Evolutionary conservation across 805 yeast species (phyloP).

Genomic region (Starmera caribaea): DNA sequence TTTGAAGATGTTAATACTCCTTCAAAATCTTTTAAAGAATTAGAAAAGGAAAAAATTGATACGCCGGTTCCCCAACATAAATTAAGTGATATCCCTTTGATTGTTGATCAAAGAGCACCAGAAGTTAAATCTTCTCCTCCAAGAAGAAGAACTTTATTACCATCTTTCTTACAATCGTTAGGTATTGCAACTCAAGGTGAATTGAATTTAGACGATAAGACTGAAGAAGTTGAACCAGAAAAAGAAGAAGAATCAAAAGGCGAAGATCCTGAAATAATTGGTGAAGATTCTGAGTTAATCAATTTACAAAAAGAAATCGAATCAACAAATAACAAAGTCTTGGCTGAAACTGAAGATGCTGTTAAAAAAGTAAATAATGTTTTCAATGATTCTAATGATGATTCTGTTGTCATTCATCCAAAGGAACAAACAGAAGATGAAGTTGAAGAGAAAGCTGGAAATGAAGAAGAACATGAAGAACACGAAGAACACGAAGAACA

Average conservation of each 20-base stretch:
- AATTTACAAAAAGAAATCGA: constrained; percentile 17
- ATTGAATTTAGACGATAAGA: neutral
- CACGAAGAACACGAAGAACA: neutral
- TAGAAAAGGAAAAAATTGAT: too few relatives aligned
- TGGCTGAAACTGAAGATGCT: constrained; percentile 20
- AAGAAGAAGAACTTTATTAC: constrained; percentile 19
- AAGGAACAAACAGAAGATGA: neutral
- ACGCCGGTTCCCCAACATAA: too few relatives aligned
- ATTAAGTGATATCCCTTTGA: too few relatives aligned
- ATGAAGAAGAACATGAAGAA: constrained; percentile 6
- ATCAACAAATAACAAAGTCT: constrained; percentile 11
- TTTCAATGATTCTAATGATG: constrained; percentile 5
- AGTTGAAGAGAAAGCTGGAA: constrained; percentile 7
- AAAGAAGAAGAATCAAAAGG: constrained; percentile 5
- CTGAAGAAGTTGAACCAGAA: neutral
- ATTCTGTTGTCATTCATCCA: neutral
- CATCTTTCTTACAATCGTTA: constrained; percentile 24
- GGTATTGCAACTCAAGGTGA: constrained; percentile 9
- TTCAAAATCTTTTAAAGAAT: too few relatives aligned
- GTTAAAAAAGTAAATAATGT: constrained; percentile 15
- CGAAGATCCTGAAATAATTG: constrained; percentile 3
- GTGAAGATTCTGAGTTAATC: constrained; percentile 9
- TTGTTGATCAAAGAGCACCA: too few relatives aligned
- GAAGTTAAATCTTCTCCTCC: too few relatives aligned
- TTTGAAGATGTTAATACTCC: neutral